phyloP scores from a whole-genome alignment of 2,329 filamentous ascomycete genomes.

The Claviceps sp. region DNA sequence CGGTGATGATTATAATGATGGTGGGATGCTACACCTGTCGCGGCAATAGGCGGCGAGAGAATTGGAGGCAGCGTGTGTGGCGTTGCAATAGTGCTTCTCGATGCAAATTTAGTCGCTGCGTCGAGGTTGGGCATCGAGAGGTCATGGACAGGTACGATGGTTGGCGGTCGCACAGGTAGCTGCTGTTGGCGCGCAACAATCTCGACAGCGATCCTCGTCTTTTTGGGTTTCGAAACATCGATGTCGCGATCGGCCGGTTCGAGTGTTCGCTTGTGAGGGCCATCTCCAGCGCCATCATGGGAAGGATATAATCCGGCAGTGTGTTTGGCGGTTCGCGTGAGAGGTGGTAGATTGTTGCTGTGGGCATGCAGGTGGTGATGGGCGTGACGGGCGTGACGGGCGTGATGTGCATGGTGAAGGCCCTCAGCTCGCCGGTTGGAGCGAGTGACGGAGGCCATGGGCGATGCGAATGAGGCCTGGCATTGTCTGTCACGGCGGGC shows the following conservation, averaged over 20 bases:
- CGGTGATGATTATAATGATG: constrained; percentile 5
- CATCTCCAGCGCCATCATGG: constrained; percentile 20
- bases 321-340: constrained; percentile 10
- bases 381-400: constrained; percentile 7
- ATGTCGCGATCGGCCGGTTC: constrained; percentile 30
- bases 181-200: constrained; percentile 25
- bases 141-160: constrained; percentile 7
- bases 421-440: constrained; percentile 36
- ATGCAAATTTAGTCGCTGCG: constrained; percentile 3
- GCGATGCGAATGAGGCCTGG: constrained; percentile 20
- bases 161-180: constrained; percentile 14
- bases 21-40: constrained; percentile 3
- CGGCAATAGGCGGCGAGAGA: constrained; percentile 2
- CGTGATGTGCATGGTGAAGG: constrained; percentile 19
- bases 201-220: constrained; percentile 38
- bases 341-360: constrained; percentile 11
- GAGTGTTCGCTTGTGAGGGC: constrained; percentile 35
- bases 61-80: background rate
- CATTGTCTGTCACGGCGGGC: constrained; percentile 20
- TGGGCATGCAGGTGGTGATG: constrained; percentile 16
- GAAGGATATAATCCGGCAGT: constrained; percentile 10
- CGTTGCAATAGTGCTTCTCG: background rate
- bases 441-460: constrained; percentile 40
- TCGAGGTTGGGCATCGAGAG: constrained; percentile 3
- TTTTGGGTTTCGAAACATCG: constrained; percentile 33